Conservation (phyloP, 2,329 filamentous ascomycete genomes). For the Cytospora piceae region DNA sequence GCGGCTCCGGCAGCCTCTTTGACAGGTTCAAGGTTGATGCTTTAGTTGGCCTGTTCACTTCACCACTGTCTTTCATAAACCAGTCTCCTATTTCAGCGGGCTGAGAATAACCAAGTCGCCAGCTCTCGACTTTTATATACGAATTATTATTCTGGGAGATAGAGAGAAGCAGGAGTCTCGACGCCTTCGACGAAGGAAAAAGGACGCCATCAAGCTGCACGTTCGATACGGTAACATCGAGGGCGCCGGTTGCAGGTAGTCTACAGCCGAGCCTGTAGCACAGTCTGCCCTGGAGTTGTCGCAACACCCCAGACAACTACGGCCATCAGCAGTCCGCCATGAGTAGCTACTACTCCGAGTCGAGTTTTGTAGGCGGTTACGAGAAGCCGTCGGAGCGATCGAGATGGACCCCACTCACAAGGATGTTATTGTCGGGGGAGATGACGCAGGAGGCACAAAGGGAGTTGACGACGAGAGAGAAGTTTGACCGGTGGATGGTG, state of each 20-base stretch:
- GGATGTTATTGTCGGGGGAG: slow-evolving; percentile 82
- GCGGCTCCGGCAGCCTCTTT: slow-evolving; percentile 25
- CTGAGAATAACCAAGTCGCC: slow-evolving; percentile 49
- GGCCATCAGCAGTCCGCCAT: slow-evolving; percentile 31
- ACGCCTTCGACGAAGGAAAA: slow-evolving; percentile 1
- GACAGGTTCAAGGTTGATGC: slow-evolving; percentile 21
- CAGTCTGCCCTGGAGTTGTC: slow-evolving; percentile 23
- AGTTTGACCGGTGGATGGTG: slow-evolving; percentile 85
- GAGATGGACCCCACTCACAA: slow-evolving; percentile 80
- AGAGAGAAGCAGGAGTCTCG: background rate
- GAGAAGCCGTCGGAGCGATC: slow-evolving; percentile 68
- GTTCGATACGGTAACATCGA: background rate
- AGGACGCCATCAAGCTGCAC: slow-evolving; percentile 3
- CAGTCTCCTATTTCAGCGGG: slow-evolving; percentile 54
- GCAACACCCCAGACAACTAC: slow-evolving; percentile 24
- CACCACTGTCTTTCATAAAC: slow-evolving; percentile 33
- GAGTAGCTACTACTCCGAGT: slow-evolving; percentile 40
- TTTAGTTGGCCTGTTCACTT: slow-evolving; percentile 30
- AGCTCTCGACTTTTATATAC: slow-evolving; percentile 20
- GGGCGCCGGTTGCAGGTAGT: slow-evolving; percentile 24
- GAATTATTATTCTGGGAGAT: slow-evolving; percentile 3
- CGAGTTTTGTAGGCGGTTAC: slow-evolving; percentile 39
- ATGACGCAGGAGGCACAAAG: slow-evolving; percentile 76
- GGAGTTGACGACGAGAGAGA: slow-evolving; percentile 69
- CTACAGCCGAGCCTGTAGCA: slow-evolving; percentile 31